Percentiles rank a stretch among this genome's conserved stretches.
Conservation (phyloP, 164 flowering plant species). For the Pachysandra terminalis region DNA sequence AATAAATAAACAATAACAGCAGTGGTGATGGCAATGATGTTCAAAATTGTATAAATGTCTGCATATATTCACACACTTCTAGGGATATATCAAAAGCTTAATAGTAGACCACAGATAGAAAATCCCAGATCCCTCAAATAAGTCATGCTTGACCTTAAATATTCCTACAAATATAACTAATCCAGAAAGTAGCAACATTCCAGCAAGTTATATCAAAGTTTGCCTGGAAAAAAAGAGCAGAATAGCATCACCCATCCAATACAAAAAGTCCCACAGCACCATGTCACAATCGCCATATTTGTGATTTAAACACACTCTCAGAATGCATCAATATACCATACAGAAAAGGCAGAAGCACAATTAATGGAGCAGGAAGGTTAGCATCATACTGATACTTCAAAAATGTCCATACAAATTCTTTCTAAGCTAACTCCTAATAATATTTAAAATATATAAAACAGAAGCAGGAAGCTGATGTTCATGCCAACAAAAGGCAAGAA, state of each 20-base stretch:
- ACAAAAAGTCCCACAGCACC: not conserved
- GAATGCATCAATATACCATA: too few species aligned
- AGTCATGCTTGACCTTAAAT: not conserved
- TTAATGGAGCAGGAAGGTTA: not conserved
- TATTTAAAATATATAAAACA: too few species aligned
- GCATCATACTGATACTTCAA: not conserved
- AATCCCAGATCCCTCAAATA: not conserved
- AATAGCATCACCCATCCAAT: not conserved
- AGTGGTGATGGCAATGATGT: too few species aligned
- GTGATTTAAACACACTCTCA: not conserved
- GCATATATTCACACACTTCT: too few species aligned
- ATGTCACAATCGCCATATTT: not conserved
- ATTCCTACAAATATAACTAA: not conserved
- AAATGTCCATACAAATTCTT: too few species aligned
- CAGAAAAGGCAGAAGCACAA: not conserved
- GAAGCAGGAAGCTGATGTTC: not conserved
- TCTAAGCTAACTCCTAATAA: too few species aligned
- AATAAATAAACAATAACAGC: too few species aligned
- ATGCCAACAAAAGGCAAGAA: not conserved
- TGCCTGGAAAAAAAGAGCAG: not conserved
- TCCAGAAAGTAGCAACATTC: not conserved
- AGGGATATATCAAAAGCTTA: not conserved
- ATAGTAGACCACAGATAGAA: not conserved
- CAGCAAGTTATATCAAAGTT: not conserved
- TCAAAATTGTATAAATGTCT: too few species aligned